phyloP scores from a whole-genome alignment of 148 eudicot genomes.

The Amaranthus hypochondriacus region DNA sequence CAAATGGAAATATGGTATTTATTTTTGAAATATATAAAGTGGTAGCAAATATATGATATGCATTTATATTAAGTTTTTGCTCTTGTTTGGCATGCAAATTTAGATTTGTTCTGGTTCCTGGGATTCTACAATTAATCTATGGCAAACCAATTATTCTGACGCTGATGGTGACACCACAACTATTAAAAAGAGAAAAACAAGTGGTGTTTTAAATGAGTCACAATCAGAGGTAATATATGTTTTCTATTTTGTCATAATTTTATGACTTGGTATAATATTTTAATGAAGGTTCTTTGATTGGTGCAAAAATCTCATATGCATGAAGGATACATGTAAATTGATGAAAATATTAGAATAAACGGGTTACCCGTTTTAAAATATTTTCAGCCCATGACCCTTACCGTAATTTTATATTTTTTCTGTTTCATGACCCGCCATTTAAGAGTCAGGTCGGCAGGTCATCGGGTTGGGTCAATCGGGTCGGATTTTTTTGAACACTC shows the following conservation, averaged over 20 bases:
- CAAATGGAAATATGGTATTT: constrained; percentile 74
- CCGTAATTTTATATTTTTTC: too few relatives aligned
- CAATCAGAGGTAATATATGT: constrained; percentile 55
- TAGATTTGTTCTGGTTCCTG: constrained; percentile 95
- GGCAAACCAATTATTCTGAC: constrained; percentile 59
- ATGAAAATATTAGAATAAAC: not conserved
- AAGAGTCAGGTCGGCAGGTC: too few relatives aligned
- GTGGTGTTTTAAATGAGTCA: constrained; percentile 40
- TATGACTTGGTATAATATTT: not conserved
- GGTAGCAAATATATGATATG: not conserved
- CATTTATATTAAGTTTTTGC: constrained; percentile 1
- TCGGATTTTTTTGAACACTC: too few relatives aligned
- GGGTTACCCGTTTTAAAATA: too few relatives aligned
- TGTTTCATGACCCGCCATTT: too few relatives aligned
- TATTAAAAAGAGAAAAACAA: constrained; percentile 77
- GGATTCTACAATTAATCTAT: constrained; percentile 82
- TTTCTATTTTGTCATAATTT: not conserved
- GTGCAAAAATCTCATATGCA: not conserved
- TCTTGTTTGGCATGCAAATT: constrained; percentile 14
- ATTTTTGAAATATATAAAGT: not conserved
- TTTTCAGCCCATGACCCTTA: too few relatives aligned
- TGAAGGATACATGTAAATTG: not conserved
- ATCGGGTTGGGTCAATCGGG: too few relatives aligned
- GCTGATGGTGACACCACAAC: constrained; percentile 49
- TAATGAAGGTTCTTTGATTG: not conserved